Base-by-base conservation (phyloP, 192 early-diverging fungal genomes). In the Thamnidium elegans region DNA sequence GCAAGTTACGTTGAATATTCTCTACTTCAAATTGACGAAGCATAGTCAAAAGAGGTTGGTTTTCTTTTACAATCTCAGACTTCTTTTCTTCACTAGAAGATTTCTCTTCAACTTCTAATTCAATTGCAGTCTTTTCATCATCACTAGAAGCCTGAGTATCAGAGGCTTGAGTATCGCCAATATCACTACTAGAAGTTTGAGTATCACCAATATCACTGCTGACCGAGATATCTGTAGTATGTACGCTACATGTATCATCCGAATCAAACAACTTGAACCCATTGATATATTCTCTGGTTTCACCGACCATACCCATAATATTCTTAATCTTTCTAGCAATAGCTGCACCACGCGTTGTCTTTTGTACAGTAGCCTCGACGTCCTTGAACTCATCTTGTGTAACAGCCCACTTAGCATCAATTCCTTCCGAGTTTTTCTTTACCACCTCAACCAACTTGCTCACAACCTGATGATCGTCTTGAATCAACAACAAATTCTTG, bases 381-480 rank as follows among this genome's bases (percentile, higher is more conserved):
- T 31, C 39, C 48, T 73, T 65, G 36, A 79, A 55, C n/a, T 55
- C 51, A 8, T 68, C 65, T 21, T 67, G 64, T 23, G 42, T 63
- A 4, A 50, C 9, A 14, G 58, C 14, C 63, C 74, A 69, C 19
- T 69, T 58, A 42, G 48, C 50, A 44, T 66, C 48, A 14, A 70
- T 63, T 23, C 46, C 34, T 19, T 30, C 23, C 1, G 51, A 17
- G 4, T 6, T 39, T 6, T 39, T 6, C 9, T 39, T 39, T 19
- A 26, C n/a, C 3, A 7, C 8, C 1, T 44, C 21, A 2, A 44
- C 20, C n/a, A 34, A 34, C 9, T 42, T n/a, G 15, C 19, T 9
- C 7, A 58, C 30, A 5, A 19, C n/a, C 2, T 15, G 14, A 58
- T 44, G 4, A 14, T 7, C 34, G 3, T 1, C 1, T 58, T 34